Evolutionary conservation across 192 early-diverging fungal species (phyloP), one percentile per base, ranked within the genome.

Genomic region (Dissophora ornata): DNA sequence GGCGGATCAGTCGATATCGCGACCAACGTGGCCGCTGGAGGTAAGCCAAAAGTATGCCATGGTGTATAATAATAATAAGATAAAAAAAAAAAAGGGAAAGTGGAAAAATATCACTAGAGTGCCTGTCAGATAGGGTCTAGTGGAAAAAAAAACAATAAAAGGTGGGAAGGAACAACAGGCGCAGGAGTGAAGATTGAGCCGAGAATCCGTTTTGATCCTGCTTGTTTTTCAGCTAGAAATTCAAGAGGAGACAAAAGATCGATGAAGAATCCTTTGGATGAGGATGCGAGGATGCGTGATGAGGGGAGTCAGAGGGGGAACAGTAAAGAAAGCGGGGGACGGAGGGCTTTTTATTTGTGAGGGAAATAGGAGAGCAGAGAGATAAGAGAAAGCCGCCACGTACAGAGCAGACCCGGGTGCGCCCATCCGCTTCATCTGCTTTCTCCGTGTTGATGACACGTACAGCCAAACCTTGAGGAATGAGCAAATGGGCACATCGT

Each of bases 41-140:
- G 71, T 75, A 61, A 75, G 71, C 49, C 65, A 75, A 38, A 75
- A 75, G 57, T 75, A 75, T 41, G 71, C 71, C 71, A 75, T 75
- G 53, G 57, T 75, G 26, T 53, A 58, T 58, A 56, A 55, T 33
- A 75, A 61, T n/a, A 67, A 60, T 41, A 56, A 38, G 56, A 62
- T 55, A 67, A 36, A 55, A 49, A 71, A 62, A 49, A 30, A 33
- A 11, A 15, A 10, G 12, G 2, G n/a, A 30, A 10, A 41, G 45
- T 15, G 47, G 52, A 74, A 24, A 52, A 38, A 30, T 40, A 67
- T 55, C 57, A 65, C 71, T 75, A 75, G 71, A 57, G 71, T 75
- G 51, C 71, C 71, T 66, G 57, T 58, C 62, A 24, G 45, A 60
- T 71, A 75, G 71, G 71, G 71, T 75, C 71, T 75, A 75, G 71